Percentiles rank a stretch among this genome's conserved stretches.
Conservation (phyloP, 208 protist species). For the Wallacemonas collosoma region DNA sequence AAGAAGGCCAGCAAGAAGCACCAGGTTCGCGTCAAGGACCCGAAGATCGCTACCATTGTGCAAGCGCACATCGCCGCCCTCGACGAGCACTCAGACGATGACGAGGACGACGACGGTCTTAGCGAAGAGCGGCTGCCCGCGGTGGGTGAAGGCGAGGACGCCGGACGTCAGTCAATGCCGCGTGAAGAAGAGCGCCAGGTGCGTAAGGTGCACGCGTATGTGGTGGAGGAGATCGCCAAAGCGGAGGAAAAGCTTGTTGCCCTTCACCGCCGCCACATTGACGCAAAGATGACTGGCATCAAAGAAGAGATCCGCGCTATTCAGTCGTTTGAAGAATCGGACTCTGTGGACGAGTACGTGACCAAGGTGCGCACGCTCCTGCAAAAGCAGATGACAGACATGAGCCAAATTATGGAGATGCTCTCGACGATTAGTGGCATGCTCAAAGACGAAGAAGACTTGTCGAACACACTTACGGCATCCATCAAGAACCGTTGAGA, state of each 20-base stretch:
- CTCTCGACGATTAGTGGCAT: slow-evolving; percentile 75
- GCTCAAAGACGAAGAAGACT: slow-evolving; percentile 88
- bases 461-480: slow-evolving; percentile 80
- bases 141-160: neutral
- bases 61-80: slow-evolving; percentile 84
- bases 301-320: slow-evolving; percentile 93
- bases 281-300: slow-evolving; percentile 93
- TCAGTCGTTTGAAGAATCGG: slow-evolving; percentile 89
- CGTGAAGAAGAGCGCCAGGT: slow-evolving; percentile 83
- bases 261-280: slow-evolving; percentile 92
- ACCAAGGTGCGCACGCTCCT: slow-evolving; percentile 66
- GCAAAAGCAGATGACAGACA: slow-evolving; percentile 73
- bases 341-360: slow-evolving; percentile 92
- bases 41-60: slow-evolving; percentile 90
- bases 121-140: slow-evolving; percentile 19
- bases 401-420: slow-evolving; percentile 75
- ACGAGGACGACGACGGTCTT: slow-evolving; percentile 65
- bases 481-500: slow-evolving; percentile 38
- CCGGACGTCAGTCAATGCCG: slow-evolving; percentile 25
- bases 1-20: slow-evolving; percentile 15
- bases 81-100: slow-evolving; percentile 51
- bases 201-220: slow-evolving; percentile 87
- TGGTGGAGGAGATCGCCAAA: slow-evolving; percentile 92
- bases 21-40: slow-evolving; percentile 62
- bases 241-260: slow-evolving; percentile 94